Evolutionary conservation across 2,329 filamentous ascomycete species (phyloP), one percentile per base, ranked within the genome.

Genomic region (Epichloe uncinata): DNA sequence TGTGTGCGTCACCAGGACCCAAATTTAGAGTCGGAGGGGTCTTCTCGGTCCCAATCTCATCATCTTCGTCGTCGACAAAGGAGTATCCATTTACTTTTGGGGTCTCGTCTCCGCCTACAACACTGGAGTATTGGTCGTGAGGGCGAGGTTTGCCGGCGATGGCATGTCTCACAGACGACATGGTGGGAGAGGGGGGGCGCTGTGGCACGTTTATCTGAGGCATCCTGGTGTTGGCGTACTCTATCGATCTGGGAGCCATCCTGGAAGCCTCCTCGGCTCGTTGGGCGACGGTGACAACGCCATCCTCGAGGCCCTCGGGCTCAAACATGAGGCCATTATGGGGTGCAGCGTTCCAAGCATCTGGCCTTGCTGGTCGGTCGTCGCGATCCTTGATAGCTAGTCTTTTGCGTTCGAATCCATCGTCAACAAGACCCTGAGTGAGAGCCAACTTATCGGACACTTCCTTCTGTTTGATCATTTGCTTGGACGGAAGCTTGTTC

Each of bases 1-100:
- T 94, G 1, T 78, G 78, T n/a, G 77, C 66, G 59, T 82, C 75
- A 13, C 77, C 74, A 9, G 75, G 70, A 1, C 80, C 76, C 7
- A 85, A 69, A 49, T 82, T 68, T 59, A 84, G 73, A 54, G 69
- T 55, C n/a, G 71, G 67, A 43, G 62, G 53, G 12, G 59, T 38
- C 9, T 42, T 37, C 7, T 49, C 22, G 5, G 49, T n/a, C 7
- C 64, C 59, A 2, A 61, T 57, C 15, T 70, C 69, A 15, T 74
- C 74, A 0, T 78, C 74, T 45, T 85, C 85, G 50, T 94, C 88
- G 57, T 95, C 89, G 36, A 98, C 90, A 66, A 95, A 97, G 0
- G 88, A 79, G 64, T 96, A 98, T 1, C 93, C 93, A 55, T 94
- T 95, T 0, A 97, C 87, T 2, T 87, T 78, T 0, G 91, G 93